Evolutionary conservation across 1,284 basidiomycete species (phyloP).

Genomic region (Vanrija sp.): DNA sequence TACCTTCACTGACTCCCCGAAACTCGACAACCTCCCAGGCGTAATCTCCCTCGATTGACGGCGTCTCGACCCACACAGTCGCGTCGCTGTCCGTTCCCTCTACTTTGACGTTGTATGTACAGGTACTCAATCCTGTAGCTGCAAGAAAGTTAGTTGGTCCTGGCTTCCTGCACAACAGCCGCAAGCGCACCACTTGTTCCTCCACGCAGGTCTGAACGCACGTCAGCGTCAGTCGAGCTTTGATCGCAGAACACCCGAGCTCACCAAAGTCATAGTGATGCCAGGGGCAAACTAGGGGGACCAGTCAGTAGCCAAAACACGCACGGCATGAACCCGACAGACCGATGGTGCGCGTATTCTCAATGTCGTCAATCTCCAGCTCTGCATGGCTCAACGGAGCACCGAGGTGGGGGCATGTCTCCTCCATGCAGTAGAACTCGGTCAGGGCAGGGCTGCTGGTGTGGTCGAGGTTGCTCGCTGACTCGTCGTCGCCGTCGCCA

Average conservation of each 20-base stretch:
- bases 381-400: constrained; percentile 69
- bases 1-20: constrained; percentile 76
- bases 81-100: constrained; percentile 49
- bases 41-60: constrained; percentile 49
- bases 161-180: constrained; percentile 51
- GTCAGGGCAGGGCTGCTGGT: constrained; percentile 26
- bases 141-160: constrained; percentile 46
- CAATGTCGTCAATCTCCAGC: constrained; percentile 33
- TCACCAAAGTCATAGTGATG: constrained; percentile 59
- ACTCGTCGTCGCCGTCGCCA: constrained; percentile 5
- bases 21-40: constrained; percentile 70
- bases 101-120: constrained; percentile 67
- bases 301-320: constrained; percentile 10
- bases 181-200: constrained; percentile 54
- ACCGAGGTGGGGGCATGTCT: constrained; percentile 76
- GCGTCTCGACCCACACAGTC: constrained; percentile 64
- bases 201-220: constrained; percentile 39
- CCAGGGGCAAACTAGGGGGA: constrained; percentile 73
- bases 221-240: background rate
- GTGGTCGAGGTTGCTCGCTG: background rate
- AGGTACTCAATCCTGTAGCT: constrained; percentile 72
- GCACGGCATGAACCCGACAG: background rate
- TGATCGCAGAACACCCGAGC: background rate
- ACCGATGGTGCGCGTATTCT: constrained; percentile 37
- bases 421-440: constrained; percentile 79